Conservation (phyloP, 305 asterid species). For the Fraxinus platypoda region DNA sequence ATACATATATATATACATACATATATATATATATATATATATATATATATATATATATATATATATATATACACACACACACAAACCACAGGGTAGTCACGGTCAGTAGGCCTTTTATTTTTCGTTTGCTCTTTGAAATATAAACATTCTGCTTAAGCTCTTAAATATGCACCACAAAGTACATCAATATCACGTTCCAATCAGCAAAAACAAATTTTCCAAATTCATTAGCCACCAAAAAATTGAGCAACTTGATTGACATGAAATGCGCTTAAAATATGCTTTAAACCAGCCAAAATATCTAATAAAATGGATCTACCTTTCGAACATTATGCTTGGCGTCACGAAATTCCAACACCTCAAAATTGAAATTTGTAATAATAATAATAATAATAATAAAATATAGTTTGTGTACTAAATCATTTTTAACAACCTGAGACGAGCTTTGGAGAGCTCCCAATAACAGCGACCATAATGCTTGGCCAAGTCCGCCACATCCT, state of each 20-base stretch:
- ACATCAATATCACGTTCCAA: neutral
- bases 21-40: too few species aligned
- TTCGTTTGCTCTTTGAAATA: neutral
- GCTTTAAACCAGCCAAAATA: neutral
- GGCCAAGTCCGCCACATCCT: slow-evolving; percentile 45
- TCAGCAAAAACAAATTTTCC: neutral
- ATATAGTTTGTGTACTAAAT: neutral
- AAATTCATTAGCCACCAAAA: neutral
- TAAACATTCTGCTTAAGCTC: neutral
- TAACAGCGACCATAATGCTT: slow-evolving; percentile 77
- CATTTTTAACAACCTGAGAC: slow-evolving; percentile 50
- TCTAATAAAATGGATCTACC: neutral
- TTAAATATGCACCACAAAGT: neutral
- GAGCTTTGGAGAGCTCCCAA: slow-evolving; percentile 93
- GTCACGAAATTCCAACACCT: neutral
- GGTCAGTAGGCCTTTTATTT: neutral
- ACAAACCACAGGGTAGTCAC: neutral
- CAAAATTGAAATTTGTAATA: neutral
- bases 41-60: too few species aligned
- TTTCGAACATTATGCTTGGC: neutral
- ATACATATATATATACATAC: too few species aligned
- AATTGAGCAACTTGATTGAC: neutral
- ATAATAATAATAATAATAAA: neutral
- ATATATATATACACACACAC: too few species aligned
- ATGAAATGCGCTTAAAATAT: neutral